Conservation (phyloP, 768 basidiomycete species). For the Termitomyces sp. region DNA sequence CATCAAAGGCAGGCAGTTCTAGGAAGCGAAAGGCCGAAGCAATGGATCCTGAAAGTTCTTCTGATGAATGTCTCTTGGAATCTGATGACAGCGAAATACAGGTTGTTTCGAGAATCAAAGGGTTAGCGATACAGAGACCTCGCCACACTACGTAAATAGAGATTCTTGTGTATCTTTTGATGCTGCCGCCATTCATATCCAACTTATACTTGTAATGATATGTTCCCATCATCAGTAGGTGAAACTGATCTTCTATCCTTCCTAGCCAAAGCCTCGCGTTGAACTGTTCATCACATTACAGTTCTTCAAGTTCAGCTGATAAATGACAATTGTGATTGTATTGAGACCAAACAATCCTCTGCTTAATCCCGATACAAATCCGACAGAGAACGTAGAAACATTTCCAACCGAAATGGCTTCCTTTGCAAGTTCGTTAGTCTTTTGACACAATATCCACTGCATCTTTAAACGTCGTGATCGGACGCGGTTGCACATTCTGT, state of each 20-base stretch:
- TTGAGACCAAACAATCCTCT: no score
- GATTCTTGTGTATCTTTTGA: background rate
- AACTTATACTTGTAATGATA: no score
- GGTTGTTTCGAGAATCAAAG: background rate
- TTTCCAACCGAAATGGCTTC: no score
- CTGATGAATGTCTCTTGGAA: background rate
- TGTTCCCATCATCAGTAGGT: background rate
- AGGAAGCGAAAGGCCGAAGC: background rate
- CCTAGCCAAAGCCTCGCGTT: background rate
- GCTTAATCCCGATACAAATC: no score
- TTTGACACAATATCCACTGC: no score
- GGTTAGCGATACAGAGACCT: background rate
- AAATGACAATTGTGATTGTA: background rate
- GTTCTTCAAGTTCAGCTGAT: background rate
- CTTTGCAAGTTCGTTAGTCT: no score
- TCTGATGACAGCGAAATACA: background rate
- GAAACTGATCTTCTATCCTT: background rate
- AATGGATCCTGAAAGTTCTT: background rate
- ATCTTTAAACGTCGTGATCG: background rate
- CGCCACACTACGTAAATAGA: background rate
- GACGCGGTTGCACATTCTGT: constrained; percentile 1
- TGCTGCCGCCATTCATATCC: background rate
- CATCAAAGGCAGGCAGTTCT: background rate
- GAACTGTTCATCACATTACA: no score
- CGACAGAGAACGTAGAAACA: no score